Evolutionary conservation across 768 basidiomycete species (phyloP), one percentile per base, ranked within the genome.

Genomic region (Boletus sp.): DNA sequence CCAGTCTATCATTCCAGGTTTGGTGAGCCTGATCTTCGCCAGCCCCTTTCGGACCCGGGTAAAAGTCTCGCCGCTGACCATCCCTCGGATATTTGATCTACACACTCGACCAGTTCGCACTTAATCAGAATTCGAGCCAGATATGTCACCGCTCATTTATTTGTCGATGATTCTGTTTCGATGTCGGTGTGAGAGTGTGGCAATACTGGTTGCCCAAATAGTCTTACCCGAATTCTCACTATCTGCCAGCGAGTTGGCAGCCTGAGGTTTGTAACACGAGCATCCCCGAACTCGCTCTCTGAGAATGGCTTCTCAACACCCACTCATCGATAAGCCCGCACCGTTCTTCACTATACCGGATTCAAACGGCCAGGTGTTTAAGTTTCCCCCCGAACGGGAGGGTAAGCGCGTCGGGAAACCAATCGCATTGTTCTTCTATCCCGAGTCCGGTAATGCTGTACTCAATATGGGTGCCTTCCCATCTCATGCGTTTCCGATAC

Each of bases 351-450:
- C 82, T 15, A 77, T 93, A 5, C 78, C 74, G 32, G 83, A 87
- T 60, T 78, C 83, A 30, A 79, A 85, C 50, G 89, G 88, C 4
- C 70, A 83, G 51, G 63, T 71, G 6, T 88, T 79, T 66, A 80
- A 78, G 7, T 75, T 91, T 59, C 80, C 74, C 27, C 84, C 87
- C 2, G 84, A 81, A 11, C 75, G 73, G 45, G 76, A 73, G 37
- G 80, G 78, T 19, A 38, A 51, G 34, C 61, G 43, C 32, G 33
- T 64, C 29, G 56, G 56, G 50, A 67, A 80, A 50, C 89, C 91
- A 1, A 79, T 81, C 21, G 87, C 80, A 10, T 55, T 93, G 35
- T 90, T 92, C 76, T 93, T 93, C 73, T 90, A 88, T 61, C 89
- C 88, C 10, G 76, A 79, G 63, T 79, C 87, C 38, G 83, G 87